Evolutionary conservation across 257 asterid species (phyloP), one percentile per base, ranked within the genome.

Genomic region (Eucommia ulmoides): DNA sequence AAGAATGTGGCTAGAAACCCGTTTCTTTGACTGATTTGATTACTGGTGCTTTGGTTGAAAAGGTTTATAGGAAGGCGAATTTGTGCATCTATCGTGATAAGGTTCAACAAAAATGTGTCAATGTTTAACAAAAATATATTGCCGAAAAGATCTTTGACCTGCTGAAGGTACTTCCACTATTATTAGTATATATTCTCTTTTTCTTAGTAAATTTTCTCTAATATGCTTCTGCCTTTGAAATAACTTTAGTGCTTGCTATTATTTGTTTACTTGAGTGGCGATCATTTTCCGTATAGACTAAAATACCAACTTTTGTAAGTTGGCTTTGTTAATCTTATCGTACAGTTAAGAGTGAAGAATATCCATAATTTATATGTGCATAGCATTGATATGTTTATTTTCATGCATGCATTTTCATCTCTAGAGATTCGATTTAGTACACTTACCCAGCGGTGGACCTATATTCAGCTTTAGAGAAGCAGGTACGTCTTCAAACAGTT

Each of bases 31-130:
- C 99, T 45, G 99, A 91, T 68, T 66, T 91, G 73, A 87, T 91
- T 44, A 79, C 82, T 5, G 99, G 95, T 20, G 88, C 91, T 60
- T 68, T 81, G 7, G 99, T 91, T 35, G 87, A 91, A 63, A 91
- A 91, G 58, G 85, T 58, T 19, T 91, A 87, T 57, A 76, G 99
- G 69, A 91, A 91, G 76, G 97, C 99, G 24, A 91, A 96, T 49
- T 81, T 91, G 55, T 91, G 97, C 76, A 83, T 91, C 67, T 97
- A 91, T 60, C 99, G 97, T 7, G 99, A 91, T 65, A 91, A 91
- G 68, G 99, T 91, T 65, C 99, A 91, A 76, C 99, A 91, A 66
- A 91, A 91, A 75, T 96, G 99, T 45, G 99, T 97, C 51, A 83
- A 67, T 46, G 89, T 81, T 49, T 95, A 86, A 67, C 99, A 91